phyloP scores from a whole-genome alignment of 1,284 basidiomycete species.

The Apiotrichum mycotoxinovorans region DNA sequence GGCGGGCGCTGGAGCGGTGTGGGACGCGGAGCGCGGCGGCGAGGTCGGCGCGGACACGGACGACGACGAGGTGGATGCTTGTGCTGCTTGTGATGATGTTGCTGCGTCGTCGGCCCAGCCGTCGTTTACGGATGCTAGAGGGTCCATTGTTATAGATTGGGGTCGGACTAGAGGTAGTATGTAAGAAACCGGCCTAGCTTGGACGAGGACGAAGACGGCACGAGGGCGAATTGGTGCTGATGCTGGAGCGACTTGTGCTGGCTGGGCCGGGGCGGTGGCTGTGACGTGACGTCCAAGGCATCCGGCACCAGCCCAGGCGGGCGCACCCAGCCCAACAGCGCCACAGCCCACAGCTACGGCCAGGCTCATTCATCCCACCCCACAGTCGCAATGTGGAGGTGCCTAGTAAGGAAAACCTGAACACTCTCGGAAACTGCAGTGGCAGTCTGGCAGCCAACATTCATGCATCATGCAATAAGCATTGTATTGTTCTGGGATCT shows the following conservation, averaged over 20 bases:
- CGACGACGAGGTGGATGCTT: conserved; percentile 3
- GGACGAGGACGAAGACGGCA: no score
- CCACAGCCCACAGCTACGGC: no score
- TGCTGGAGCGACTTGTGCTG: no score
- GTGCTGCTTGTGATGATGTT: neutral
- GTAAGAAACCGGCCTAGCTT: no score
- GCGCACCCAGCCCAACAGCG: no score
- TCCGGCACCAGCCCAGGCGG: no score
- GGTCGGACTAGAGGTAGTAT: neutral
- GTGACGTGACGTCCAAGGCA: conserved; percentile 1
- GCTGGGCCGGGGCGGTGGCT: no score
- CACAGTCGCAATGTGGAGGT: neutral
- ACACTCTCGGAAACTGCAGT: no score
- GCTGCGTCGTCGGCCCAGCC: conserved; percentile 12
- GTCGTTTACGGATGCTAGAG: conserved; percentile 22
- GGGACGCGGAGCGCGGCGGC: neutral
- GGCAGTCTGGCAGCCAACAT: no score
- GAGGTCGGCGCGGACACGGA: conserved; percentile 1
- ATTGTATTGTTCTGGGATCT: neutral
- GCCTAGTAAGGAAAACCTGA: neutral
- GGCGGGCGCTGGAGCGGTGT: conserved; percentile 6
- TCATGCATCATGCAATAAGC: neutral
- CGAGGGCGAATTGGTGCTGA: no score
- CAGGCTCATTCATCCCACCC: no score
- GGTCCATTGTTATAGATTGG: conserved; percentile 19